Conservation (phyloP, 148 eudicot genomes). For the Dianthus caryophyllus region DNA sequence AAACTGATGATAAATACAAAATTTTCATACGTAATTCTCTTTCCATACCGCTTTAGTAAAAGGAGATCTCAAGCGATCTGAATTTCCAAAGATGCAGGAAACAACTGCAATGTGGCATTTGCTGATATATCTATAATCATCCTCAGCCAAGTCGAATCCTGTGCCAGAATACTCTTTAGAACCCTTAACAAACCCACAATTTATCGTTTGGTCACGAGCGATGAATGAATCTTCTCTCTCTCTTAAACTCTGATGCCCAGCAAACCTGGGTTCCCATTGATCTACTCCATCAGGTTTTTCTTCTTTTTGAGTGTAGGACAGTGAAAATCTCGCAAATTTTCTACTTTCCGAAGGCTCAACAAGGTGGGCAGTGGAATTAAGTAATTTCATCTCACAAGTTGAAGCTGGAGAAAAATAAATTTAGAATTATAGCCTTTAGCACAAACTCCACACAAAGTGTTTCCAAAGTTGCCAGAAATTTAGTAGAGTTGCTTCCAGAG, state of each 20-base stretch:
- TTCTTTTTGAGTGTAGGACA: conserved; percentile 66
- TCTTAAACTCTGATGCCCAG: conserved; percentile 84
- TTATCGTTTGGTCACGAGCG: conserved; percentile 83
- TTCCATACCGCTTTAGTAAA: conserved; percentile 57
- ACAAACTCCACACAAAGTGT: background rate
- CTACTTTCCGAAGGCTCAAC: conserved; percentile 87
- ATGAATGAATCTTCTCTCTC: conserved; percentile 77
- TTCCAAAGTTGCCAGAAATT: background rate
- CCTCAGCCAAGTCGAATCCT: conserved; percentile 95
- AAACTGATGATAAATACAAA: background rate
- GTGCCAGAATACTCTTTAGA: conserved; percentile 62
- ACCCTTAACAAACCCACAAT: conserved; percentile 92
- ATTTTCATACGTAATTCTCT: background rate
- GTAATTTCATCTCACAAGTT: conserved; percentile 72
- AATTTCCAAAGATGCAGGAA: conserved; percentile 97
- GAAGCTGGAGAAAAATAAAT: conserved; percentile 31
- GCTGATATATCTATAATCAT: conserved; percentile 80
- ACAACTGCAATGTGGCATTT: conserved; percentile 94
- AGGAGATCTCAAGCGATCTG: conserved; percentile 90
- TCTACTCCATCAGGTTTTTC: conserved; percentile 56
- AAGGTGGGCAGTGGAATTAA: conserved; percentile 62
- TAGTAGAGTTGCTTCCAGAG: conserved; percentile 1
- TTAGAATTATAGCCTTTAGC: background rate
- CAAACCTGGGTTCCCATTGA: conserved; percentile 82
- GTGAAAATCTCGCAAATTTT: conserved; percentile 79